These are phyloP conservation scores for Populus ilicifolia DNA, from an alignment of 345 rosid species.

Conservation along the genomic window DNA sequence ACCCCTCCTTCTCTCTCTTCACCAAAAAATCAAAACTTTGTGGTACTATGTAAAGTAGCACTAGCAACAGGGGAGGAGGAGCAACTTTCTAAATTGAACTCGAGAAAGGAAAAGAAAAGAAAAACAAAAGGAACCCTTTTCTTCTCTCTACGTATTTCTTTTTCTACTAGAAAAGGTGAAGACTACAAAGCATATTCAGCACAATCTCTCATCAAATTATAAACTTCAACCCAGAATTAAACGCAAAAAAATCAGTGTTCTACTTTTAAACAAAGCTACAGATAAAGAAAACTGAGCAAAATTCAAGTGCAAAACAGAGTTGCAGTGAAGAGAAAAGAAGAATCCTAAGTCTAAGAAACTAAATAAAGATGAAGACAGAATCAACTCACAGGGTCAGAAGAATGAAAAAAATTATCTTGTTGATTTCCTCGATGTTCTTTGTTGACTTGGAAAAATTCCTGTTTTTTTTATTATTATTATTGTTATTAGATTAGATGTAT, in stretches of 20 bases:
- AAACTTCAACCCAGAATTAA: constrained; percentile 4
- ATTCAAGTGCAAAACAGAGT: constrained; percentile 14
- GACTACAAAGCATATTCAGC: constrained; percentile 4
- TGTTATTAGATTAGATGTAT: background rate
- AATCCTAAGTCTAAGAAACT: background rate
- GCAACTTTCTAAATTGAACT: constrained; percentile 5
- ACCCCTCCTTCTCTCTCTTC: constrained; percentile 5
- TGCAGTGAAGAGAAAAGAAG: constrained; percentile 10
- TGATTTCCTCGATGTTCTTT: constrained; percentile 45
- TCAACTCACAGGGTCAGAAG: constrained; percentile 28
- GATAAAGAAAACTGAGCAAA: constrained; percentile 14
- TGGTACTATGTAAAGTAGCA: constrained; percentile 14
- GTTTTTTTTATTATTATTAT: background rate
- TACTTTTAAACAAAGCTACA: constrained; percentile 10
- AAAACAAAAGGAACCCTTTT: background rate
- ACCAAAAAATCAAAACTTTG: constrained; percentile 27
- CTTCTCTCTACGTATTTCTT: constrained; percentile 10
- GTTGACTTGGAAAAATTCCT: constrained; percentile 42
- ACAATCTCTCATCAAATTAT: constrained; percentile 5
- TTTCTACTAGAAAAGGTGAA: background rate
- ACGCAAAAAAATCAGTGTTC: constrained; percentile 14
- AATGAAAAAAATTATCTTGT: constrained; percentile 26
- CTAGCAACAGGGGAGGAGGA: constrained; percentile 18
- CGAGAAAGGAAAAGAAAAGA: background rate
- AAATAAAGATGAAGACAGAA: background rate